These are phyloP conservation scores for Arctium lappa DNA, from an alignment of 129 eudicot species.

Conservation along the genomic window DNA sequence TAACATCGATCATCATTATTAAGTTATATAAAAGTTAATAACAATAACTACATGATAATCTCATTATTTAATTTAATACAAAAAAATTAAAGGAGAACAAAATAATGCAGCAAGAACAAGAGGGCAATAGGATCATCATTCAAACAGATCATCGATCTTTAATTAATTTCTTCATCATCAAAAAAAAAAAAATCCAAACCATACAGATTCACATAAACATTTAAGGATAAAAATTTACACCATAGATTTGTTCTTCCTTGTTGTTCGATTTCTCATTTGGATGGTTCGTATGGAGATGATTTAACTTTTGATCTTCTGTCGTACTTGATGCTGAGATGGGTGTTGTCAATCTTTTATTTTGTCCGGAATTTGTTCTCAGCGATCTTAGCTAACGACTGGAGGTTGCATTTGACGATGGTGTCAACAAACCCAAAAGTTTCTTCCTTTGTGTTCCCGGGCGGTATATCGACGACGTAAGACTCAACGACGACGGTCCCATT, in stretches of 20 bases:
- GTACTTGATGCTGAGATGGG: constrained; percentile 7
- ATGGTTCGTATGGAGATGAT: neutral
- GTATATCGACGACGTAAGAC: constrained; percentile 78
- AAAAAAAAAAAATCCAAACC: neutral
- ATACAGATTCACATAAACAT: constrained; percentile 9
- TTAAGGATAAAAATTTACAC: constrained; percentile 7
- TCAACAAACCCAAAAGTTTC: constrained; percentile 77
- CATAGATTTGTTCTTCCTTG: constrained; percentile 6
- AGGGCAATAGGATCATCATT: constrained; percentile 1
- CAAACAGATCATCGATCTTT: neutral
- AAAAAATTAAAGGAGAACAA: neutral
- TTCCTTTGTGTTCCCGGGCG: constrained; percentile 69
- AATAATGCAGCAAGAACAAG: constrained; percentile 8
- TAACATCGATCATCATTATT: neutral
- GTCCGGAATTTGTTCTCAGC: constrained; percentile 39
- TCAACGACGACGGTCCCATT: constrained; percentile 67
- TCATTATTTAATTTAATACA: constrained; percentile 6
- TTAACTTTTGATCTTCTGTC: neutral
- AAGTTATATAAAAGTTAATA: neutral
- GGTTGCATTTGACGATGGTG: constrained; percentile 75
- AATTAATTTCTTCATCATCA: constrained; percentile 3
- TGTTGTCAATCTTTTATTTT: constrained; percentile 7
- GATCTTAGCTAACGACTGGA: constrained; percentile 68
- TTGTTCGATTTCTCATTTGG: neutral
- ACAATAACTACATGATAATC: neutral